Conservation (phyloP, 768 basidiomycete genomes). For the Neoboletus magnificus region DNA sequence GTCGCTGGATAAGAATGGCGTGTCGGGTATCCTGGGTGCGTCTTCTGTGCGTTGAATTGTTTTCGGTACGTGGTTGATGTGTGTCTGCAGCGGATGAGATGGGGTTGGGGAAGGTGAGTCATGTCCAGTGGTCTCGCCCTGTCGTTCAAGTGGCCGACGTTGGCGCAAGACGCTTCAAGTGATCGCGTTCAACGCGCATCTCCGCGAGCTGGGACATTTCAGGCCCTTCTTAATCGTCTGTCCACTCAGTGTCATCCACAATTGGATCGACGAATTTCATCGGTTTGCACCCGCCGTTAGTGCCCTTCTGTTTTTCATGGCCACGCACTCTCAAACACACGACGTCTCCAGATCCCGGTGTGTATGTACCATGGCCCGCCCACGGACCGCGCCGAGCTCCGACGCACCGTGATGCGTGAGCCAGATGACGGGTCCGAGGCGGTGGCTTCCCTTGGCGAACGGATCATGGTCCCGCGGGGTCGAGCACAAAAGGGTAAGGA, state of each 20-base stretch:
- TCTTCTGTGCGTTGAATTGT: conserved; percentile 11
- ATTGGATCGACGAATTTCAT: conserved; percentile 83
- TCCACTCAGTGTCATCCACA: conserved; percentile 89
- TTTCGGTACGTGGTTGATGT: conserved; percentile 3
- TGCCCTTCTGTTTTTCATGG: neutral
- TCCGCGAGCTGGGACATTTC: conserved; percentile 67
- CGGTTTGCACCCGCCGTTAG: conserved; percentile 79
- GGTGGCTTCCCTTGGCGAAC: conserved; percentile 21
- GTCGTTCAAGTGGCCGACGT: neutral
- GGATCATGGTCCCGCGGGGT: conserved; percentile 22
- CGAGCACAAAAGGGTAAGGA: conserved; percentile 17
- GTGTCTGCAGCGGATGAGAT: conserved; percentile 80
- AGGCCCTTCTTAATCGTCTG: conserved; percentile 87
- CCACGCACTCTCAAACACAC: neutral
- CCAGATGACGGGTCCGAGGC: conserved; percentile 26
- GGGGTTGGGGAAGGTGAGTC: conserved; percentile 79
- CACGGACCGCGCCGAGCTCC: conserved; percentile 74
- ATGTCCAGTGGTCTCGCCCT: neutral
- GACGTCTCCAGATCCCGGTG: conserved; percentile 62
- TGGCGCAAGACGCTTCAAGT: conserved; percentile 79
- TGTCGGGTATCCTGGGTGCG: conserved; percentile 74
- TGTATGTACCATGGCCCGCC: conserved; percentile 89
- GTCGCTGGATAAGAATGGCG: conserved; percentile 78
- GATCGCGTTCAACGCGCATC: conserved; percentile 89
- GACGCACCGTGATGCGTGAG: conserved; percentile 55